A percentile compares a stretch with the other conserved stretches of the same genome.
Evolutionary conservation across 805 yeast genomes (phyloP).

Genomic region (Cyberlindnera amylophila): DNA sequence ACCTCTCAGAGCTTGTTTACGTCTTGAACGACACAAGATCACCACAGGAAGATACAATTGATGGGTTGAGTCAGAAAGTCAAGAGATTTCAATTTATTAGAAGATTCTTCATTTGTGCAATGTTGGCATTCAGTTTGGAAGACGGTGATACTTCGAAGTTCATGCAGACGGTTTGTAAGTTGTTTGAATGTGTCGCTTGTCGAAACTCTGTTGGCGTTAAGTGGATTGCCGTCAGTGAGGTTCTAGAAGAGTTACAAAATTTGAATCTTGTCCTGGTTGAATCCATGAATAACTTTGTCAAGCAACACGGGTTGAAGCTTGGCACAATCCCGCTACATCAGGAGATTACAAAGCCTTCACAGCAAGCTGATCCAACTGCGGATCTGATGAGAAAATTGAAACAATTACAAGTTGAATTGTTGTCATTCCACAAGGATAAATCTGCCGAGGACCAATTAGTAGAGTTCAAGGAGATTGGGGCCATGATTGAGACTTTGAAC

Average conservation of each 20-base stretch:
- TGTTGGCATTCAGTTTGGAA: constrained; percentile 32
- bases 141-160: constrained; percentile 1
- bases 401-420: constrained; percentile 9
- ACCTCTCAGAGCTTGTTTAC: constrained; percentile 29
- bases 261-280: constrained; percentile 1
- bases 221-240: constrained; percentile 2
- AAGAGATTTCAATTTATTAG: constrained; percentile 36
- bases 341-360: not conserved
- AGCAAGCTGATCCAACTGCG: constrained; percentile 8
- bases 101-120: constrained; percentile 40
- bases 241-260: constrained; percentile 1
- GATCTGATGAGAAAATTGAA: constrained; percentile 11
- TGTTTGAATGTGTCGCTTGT: constrained; percentile 4
- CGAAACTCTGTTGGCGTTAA: not conserved
- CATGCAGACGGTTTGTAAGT: constrained; percentile 6
- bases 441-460: constrained; percentile 10
- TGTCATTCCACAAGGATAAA: constrained; percentile 7
- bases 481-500: constrained; percentile 7
- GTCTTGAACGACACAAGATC: constrained; percentile 3
- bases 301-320: constrained; percentile 1
- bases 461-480: constrained; percentile 15
- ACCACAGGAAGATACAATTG: constrained; percentile 17
- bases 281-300: constrained; percentile 5
- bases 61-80: constrained; percentile 29
- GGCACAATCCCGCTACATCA: constrained; percentile 1